Evolutionary conservation across 768 basidiomycete genomes (phyloP).

Genomic region (Boletus vinaceobasis): DNA sequence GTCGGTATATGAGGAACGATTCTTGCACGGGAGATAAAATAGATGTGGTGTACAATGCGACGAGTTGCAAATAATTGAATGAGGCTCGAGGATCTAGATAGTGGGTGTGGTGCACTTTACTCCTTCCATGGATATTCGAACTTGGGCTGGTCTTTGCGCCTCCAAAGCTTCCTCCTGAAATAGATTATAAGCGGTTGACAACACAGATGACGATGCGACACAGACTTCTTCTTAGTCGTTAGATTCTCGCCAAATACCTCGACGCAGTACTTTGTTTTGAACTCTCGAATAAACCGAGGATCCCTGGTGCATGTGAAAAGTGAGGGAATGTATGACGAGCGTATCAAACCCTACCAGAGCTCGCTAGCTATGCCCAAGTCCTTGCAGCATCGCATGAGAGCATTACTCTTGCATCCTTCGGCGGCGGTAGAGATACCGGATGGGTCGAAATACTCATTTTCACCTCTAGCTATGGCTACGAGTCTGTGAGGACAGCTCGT

Average conservation of each 20-base stretch:
- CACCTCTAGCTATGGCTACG: slow-evolving; percentile 87
- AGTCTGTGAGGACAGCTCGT: slow-evolving; percentile 45
- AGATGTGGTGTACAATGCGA: background rate
- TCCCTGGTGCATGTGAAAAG: slow-evolving; percentile 54
- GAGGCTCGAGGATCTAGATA: background rate
- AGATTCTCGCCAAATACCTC: slow-evolving; percentile 86
- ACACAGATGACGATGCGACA: slow-evolving; percentile 6
- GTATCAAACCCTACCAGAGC: slow-evolving; percentile 64
- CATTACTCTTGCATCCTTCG: slow-evolving; percentile 95
- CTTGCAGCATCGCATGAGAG: slow-evolving; percentile 96
- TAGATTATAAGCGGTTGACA: slow-evolving; percentile 3
- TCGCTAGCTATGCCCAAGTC: slow-evolving; percentile 95
- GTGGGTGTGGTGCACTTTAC: slow-evolving; percentile 26
- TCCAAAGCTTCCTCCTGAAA: slow-evolving; percentile 85
- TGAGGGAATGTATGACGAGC: background rate
- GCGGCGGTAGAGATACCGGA: slow-evolving; percentile 89
- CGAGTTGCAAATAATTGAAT: background rate
- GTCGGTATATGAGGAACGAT: background rate
- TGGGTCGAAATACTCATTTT: slow-evolving; percentile 95
- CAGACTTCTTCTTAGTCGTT: slow-evolving; percentile 88
- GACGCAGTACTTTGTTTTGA: slow-evolving; percentile 78
- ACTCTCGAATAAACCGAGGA: slow-evolving; percentile 91
- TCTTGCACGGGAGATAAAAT: background rate
- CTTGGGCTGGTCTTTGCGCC: slow-evolving; percentile 80
- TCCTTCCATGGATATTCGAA: slow-evolving; percentile 91